Evolutionary conservation across 2,329 filamentous ascomycete species (phyloP).

Genomic region (Penicillium oxalicum): DNA sequence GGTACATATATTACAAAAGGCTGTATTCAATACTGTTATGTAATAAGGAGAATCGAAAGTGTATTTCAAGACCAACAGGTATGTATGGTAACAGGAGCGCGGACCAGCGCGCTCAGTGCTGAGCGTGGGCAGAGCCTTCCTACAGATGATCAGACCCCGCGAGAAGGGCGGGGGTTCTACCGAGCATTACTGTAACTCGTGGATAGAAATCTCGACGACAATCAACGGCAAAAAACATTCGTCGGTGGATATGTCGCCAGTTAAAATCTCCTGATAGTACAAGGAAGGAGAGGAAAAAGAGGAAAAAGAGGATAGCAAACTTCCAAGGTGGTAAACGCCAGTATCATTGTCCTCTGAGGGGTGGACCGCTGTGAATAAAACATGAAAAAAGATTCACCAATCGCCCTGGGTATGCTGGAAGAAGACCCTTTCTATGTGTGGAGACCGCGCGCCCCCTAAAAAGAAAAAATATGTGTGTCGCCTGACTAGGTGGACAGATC

Average conservation of each 20-base stretch:
- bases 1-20: no score
- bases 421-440: slow-evolving; percentile 10
- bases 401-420: slow-evolving; percentile 14
- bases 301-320: background rate
- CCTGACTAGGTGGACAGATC: slow-evolving; percentile 9
- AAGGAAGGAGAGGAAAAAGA: background rate
- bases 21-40: no score
- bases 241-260: background rate
- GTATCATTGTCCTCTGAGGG: slow-evolving; percentile 11
- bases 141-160: no score
- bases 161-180: background rate
- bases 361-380: slow-evolving; percentile 14
- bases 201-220: background rate
- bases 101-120: no score
- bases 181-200: background rate
- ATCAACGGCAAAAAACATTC: background rate
- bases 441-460: slow-evolving; percentile 2
- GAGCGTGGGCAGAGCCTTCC: no score
- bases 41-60: no score
- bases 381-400: slow-evolving; percentile 13
- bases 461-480: slow-evolving; percentile 2
- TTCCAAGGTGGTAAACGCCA: slow-evolving; percentile 15
- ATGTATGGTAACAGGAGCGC: no score
- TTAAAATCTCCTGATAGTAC: background rate
- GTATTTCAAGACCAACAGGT: no score